These are phyloP conservation scores for Glycine soja DNA, from an alignment of 306 rosid genomes.

Conservation along the genomic window DNA sequence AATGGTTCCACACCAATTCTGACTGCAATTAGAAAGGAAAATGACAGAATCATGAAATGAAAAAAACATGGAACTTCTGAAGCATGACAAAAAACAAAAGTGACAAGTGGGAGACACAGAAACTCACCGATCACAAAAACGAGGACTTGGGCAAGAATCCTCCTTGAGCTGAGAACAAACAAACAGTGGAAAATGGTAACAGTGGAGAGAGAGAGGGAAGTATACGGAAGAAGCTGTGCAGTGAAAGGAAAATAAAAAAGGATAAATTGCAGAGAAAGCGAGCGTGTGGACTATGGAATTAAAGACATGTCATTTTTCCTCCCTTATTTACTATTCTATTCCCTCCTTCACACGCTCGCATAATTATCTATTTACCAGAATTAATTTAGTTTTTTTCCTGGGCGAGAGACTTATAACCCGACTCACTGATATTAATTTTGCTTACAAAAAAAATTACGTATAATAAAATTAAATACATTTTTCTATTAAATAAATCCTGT, in stretches of 20 bases:
- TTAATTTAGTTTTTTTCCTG: too few relatives aligned
- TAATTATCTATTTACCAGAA: neutral
- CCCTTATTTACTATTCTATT: constrained; percentile 33
- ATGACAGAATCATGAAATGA: constrained; percentile 4
- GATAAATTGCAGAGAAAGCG: constrained; percentile 52
- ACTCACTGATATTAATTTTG: too few relatives aligned
- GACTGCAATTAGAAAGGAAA: neutral
- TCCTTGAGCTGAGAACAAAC: constrained; percentile 20
- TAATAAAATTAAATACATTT: too few relatives aligned
- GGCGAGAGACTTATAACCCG: too few relatives aligned
- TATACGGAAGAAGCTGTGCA: constrained; percentile 51
- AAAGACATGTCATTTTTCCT: constrained; percentile 36
- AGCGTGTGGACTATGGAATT: constrained; percentile 38
- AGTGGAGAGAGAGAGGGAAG: constrained; percentile 29
- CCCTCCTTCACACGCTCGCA: neutral
- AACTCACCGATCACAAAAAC: constrained; percentile 61
- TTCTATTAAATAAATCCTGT: too few relatives aligned
- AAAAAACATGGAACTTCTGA: constrained; percentile 21
- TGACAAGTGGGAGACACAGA: neutral
- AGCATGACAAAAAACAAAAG: neutral
- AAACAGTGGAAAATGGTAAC: constrained; percentile 30
- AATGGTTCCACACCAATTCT: constrained; percentile 40
- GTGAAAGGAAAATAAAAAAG: constrained; percentile 47
- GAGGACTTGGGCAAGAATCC: constrained; percentile 28
- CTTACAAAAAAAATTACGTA: too few relatives aligned